Base-by-base conservation (phyloP, 2,329 filamentous ascomycete genomes). In the Fusarium haematococcum region DNA sequence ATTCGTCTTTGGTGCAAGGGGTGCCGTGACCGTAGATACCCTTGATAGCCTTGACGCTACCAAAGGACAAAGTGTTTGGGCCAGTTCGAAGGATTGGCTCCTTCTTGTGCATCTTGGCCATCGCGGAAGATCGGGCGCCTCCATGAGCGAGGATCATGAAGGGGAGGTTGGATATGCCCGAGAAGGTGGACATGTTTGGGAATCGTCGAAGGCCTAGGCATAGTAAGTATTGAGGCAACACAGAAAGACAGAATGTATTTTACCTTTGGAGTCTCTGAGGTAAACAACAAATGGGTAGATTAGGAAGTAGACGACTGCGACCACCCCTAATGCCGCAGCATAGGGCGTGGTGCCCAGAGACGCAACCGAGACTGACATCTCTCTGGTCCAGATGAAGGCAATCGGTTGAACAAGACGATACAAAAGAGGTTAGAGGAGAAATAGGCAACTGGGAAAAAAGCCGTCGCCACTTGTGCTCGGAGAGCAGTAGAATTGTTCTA, bases 1-100 rank as follows among this genome's bases (percentile, higher is more conserved):
- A 84, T 1, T 78, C 79, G 39, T 87, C 87, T 71, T 89, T 89
- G 54, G 79, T 82, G 72, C 86, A 88, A 25, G 82, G 83, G 2
- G 87, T 85, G 57, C 84, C 85, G 69, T 88, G 86, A 23, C 76
- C 77, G 58, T 85, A 69, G 83, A 89, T 61, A 85, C 75, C 69
- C 39, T 75, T 77, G 32, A 77, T 70, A 10, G 75, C 77, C 13
- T 69, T 60, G 9, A 68, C 63, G 2, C 65, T 65, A 9, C 70
- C 68, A 25, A 76, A 77, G 3, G 75, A 77, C 27, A 80, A 70
- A 3, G 73, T 66, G 37, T 75, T 72, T 7, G 79, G 79, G 8
- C 75, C 74, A 3, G 71, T 76, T 30, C 79, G 78, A 4, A 80
- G 66, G 13, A 80, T 67, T 2, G 79, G 75, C 1, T 85, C 74